These are phyloP conservation scores for Cornus kousa DNA, from an alignment of 148 eudicot species.

Conservation along the genomic window DNA sequence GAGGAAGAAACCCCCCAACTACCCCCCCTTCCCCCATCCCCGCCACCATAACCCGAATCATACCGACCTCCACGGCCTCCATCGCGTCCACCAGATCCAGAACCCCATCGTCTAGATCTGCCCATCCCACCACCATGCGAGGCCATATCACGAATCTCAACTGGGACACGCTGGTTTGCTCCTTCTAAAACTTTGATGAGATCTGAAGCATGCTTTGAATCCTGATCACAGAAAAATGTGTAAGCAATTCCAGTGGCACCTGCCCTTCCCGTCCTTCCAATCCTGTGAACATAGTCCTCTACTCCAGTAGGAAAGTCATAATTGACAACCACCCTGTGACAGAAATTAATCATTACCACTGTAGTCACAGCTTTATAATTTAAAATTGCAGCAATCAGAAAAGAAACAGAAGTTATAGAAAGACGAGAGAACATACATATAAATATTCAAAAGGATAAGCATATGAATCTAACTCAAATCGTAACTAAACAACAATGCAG, in stretches of 20 bases:
- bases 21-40: slow-evolving; percentile 49
- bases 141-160: slow-evolving; percentile 81
- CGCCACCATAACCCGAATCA: slow-evolving; percentile 28
- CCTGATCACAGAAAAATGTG: slow-evolving; percentile 79
- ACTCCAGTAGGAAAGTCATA: slow-evolving; percentile 93
- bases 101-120: slow-evolving; percentile 44
- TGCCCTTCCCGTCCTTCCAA: slow-evolving; percentile 99
- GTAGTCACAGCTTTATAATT: not conserved
- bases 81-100: slow-evolving; percentile 27
- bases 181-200: slow-evolving; percentile 89
- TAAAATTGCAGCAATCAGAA: not conserved
- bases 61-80: slow-evolving; percentile 26
- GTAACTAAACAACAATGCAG: not conserved
- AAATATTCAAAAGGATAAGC: too few relatives aligned
- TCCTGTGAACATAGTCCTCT: slow-evolving; percentile 98
- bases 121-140: slow-evolving; percentile 82
- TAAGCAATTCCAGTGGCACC: slow-evolving; percentile 91
- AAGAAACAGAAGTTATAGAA: not conserved
- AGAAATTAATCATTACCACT: not conserved
- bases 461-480: not conserved
- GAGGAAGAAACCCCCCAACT: slow-evolving; percentile 23
- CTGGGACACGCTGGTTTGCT: slow-evolving; percentile 81
- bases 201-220: slow-evolving; percentile 82
- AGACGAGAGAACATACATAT: too few relatives aligned
- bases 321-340: slow-evolving; percentile 81